Evolutionary conservation across 208 protist species (phyloP).

Genomic region (Acanthamoeba triangularis): DNA sequence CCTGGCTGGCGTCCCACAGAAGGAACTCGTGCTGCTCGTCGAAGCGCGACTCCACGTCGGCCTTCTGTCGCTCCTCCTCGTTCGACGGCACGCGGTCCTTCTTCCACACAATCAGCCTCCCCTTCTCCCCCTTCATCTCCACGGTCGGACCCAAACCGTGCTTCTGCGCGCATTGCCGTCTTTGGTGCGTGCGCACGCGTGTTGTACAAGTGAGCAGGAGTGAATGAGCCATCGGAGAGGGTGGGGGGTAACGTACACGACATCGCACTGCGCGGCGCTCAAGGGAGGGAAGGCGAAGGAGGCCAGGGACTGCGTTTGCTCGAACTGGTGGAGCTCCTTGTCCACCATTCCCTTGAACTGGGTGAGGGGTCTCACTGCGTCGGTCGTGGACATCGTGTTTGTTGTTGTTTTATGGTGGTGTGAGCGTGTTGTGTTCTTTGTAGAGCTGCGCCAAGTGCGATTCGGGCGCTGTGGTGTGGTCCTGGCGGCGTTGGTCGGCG

Average conservation of each 20-base stretch:
- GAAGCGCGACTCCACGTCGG: neutral
- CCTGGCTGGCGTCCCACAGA: slow-evolving; percentile 53
- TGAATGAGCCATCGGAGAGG: neutral
- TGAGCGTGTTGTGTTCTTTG: no score
- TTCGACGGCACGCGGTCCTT: slow-evolving; percentile 10
- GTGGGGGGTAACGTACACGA: neutral
- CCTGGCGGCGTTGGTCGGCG: no score
- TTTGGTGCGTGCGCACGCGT: neutral
- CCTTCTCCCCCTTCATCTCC: neutral
- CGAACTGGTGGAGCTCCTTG: slow-evolving; percentile 45
- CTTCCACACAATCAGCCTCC: slow-evolving; percentile 10
- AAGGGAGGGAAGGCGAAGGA: slow-evolving; percentile 11
- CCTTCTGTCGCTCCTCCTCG: slow-evolving; percentile 8
- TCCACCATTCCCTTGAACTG: slow-evolving; percentile 16
- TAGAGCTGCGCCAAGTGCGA: no score
- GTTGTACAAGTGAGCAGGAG: neutral
- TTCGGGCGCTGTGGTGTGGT: no score
- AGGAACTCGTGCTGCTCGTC: slow-evolving; percentile 45
- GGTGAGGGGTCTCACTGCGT: neutral
- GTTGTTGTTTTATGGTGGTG: neutral
- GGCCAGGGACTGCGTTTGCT: neutral
- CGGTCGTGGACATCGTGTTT: neutral
- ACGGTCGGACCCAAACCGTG: neutral
- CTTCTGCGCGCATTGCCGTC: neutral
- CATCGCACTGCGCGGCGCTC: neutral